Conservation (phyloP, 805 yeast genomes). For the Monosporozyma siamensis region DNA sequence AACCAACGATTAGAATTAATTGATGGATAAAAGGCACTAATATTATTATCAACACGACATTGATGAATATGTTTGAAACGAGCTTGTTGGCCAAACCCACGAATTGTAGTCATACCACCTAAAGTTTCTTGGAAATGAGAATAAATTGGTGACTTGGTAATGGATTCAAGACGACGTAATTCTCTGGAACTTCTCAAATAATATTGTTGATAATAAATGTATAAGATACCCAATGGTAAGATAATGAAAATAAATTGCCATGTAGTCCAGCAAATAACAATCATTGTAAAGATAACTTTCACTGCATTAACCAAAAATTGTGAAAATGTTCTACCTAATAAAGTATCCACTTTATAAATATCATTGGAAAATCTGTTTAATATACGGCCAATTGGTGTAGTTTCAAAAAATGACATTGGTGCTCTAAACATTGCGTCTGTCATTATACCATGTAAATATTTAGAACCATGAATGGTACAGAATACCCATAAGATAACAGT, state of each 20-base stretch:
- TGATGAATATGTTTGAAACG: slow-evolving; percentile 59
- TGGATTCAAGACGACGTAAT: slow-evolving; percentile 71
- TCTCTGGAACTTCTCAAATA: slow-evolving; percentile 73
- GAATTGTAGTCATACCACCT: slow-evolving; percentile 63
- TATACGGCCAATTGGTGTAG: slow-evolving; percentile 90
- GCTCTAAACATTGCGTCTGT: slow-evolving; percentile 66
- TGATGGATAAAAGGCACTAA: slow-evolving; percentile 88
- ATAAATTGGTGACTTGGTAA: slow-evolving; percentile 69
- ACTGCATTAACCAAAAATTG: slow-evolving; percentile 54
- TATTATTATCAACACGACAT: slow-evolving; percentile 69
- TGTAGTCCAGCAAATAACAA: slow-evolving; percentile 76
- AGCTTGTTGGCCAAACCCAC: slow-evolving; percentile 60
- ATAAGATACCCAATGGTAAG: slow-evolving; percentile 57
- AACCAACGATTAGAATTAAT: slow-evolving; percentile 95
- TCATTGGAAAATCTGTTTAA: slow-evolving; percentile 88
- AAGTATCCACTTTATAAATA: slow-evolving; percentile 80
- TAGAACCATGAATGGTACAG: slow-evolving; percentile 80
- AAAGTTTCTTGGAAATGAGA: slow-evolving; percentile 81
- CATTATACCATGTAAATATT: slow-evolving; percentile 65
- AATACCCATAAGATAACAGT: slow-evolving; percentile 64
- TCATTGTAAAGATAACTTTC: slow-evolving; percentile 63
- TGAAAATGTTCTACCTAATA: slow-evolving; percentile 57
- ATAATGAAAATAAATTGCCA: slow-evolving; percentile 75
- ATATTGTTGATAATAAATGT: slow-evolving; percentile 65
- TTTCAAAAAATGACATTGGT: slow-evolving; percentile 93